These are phyloP conservation scores for Vanrija sp. DNA, from an alignment of 1,284 basidiomycete genomes.

Conservation along the genomic window DNA sequence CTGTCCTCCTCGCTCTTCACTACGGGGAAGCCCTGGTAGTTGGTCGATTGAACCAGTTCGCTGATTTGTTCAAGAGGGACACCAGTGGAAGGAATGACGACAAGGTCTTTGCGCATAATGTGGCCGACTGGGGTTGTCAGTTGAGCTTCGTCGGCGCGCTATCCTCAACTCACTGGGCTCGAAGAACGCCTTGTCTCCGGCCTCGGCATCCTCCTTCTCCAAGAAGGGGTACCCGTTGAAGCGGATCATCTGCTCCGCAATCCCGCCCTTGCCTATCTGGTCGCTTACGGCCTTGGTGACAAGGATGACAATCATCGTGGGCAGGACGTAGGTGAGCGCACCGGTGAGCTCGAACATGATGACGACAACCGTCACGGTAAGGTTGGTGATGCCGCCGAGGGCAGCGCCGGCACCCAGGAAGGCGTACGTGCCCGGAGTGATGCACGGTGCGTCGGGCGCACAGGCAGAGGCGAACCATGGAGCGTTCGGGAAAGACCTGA, in stretches of 20 bases:
- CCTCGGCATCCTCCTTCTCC: slow-evolving; percentile 78
- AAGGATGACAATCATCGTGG: slow-evolving; percentile 95
- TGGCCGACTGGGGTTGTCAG: slow-evolving; percentile 62
- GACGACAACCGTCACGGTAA: slow-evolving; percentile 96
- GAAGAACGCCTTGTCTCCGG: slow-evolving; percentile 85
- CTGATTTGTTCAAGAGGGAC: slow-evolving; percentile 73
- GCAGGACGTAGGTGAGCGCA: slow-evolving; percentile 93
- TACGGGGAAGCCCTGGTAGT: slow-evolving; percentile 89
- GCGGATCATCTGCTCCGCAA: slow-evolving; percentile 94
- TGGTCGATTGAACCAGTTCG: slow-evolving; percentile 61
- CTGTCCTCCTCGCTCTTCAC: slow-evolving; percentile 56
- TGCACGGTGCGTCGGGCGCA: slow-evolving; percentile 87
- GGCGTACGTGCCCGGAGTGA: slow-evolving; percentile 96
- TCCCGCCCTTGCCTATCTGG: slow-evolving; percentile 84
- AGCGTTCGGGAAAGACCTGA: slow-evolving; percentile 71
- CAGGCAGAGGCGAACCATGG: slow-evolving; percentile 82
- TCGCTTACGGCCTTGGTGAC: slow-evolving; percentile 98
- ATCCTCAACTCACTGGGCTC: slow-evolving; percentile 62
- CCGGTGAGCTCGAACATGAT: slow-evolving; percentile 99
- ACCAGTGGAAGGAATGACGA: slow-evolving; percentile 69
- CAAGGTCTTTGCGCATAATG: slow-evolving; percentile 80
- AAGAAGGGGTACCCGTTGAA: slow-evolving; percentile 97
- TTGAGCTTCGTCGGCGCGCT: background rate
- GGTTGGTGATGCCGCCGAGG: slow-evolving; percentile 92
- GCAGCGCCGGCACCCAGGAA: slow-evolving; percentile 91